phyloP scores from a whole-genome alignment of 768 basidiomycete species.

The Termitomyces titanicus region DNA sequence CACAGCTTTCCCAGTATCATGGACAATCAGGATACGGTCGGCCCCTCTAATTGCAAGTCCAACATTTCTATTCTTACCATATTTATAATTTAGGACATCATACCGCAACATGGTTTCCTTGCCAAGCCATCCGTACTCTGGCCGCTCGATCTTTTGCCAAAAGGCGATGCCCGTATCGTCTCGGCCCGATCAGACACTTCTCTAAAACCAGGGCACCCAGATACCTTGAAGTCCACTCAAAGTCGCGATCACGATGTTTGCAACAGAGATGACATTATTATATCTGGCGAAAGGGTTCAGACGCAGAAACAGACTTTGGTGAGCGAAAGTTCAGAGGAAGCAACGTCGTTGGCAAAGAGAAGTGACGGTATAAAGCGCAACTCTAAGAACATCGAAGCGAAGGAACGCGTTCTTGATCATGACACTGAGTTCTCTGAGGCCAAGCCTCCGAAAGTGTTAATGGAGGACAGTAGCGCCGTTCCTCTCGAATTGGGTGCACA shows the following conservation, averaged over 20 bases:
- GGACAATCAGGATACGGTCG: constrained; percentile 14
- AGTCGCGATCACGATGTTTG: background rate
- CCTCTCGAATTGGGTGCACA: background rate
- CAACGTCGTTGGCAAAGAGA: background rate
- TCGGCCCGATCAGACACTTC: background rate
- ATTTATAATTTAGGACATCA: constrained; percentile 50
- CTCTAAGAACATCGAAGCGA: background rate
- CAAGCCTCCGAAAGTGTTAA: background rate
- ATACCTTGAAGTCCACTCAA: background rate
- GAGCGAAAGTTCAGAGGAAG: background rate
- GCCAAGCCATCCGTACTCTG: constrained; percentile 56
- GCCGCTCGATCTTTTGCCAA: constrained; percentile 43
- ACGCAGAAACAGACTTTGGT: background rate
- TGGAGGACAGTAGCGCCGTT: background rate
- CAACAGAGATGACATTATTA: background rate
- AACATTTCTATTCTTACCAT: background rate
- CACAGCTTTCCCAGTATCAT: constrained; percentile 80
- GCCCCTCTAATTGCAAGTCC: background rate
- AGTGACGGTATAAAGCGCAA: background rate
- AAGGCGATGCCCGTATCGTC: constrained; percentile 11
- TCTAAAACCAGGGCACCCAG: background rate
- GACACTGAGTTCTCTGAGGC: background rate
- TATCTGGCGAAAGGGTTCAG: background rate
- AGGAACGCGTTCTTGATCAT: background rate
- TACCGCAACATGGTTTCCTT: constrained; percentile 59